Conservation (phyloP, 73 alveolate species). For the Paraurostyla sp. region DNA sequence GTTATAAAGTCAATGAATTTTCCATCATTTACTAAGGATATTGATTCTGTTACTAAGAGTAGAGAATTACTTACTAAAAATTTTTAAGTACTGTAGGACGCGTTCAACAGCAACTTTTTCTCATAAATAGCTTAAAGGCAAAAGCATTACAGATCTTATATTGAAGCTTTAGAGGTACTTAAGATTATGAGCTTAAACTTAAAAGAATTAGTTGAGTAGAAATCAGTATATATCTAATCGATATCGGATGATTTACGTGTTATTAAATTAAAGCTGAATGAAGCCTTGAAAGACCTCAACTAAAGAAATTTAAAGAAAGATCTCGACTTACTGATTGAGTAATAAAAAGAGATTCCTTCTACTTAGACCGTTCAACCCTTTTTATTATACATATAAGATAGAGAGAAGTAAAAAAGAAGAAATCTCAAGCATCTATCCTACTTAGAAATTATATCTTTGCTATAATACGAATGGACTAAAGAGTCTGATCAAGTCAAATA, state of each 20-base stretch:
- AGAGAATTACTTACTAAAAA: neutral
- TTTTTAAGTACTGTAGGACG: neutral
- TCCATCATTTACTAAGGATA: neutral
- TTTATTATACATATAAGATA: neutral
- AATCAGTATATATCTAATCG: neutral
- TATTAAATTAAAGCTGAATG: neutral
- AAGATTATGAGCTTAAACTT: neutral
- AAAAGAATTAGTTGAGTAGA: constrained; percentile 4
- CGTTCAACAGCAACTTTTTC: constrained; percentile 21
- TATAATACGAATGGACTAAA: neutral
- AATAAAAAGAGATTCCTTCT: neutral
- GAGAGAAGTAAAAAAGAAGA: neutral
- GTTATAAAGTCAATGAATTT: constrained; percentile 36
- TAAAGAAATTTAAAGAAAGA: neutral
- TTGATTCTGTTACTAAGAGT: neutral
- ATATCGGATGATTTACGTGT: neutral
- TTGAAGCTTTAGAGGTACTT: constrained; percentile 20
- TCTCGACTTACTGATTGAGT: neutral
- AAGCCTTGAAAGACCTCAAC: neutral
- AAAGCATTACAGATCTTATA: constrained; percentile 35
- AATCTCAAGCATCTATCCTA: neutral
- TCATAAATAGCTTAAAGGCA: constrained; percentile 1
- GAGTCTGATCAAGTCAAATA: neutral
- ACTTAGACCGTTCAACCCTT: neutral
- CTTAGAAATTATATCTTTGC: neutral